Evolutionary conservation across 371 early-diverging fungal genomes (phyloP).

Genomic region (Coemansia sp.): DNA sequence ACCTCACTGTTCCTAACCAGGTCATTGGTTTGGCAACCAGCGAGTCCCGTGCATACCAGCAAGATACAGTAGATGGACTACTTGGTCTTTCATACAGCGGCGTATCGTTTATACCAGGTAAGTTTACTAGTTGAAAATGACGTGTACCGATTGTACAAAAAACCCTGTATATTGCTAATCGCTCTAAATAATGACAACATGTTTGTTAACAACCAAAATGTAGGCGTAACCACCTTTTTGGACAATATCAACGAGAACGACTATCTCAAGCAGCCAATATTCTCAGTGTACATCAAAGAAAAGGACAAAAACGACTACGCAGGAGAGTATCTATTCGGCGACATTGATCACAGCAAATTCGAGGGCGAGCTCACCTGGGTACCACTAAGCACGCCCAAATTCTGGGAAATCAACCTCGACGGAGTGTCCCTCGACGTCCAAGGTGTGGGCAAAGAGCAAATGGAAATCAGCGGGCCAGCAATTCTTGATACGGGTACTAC

Average conservation of each 20-base stretch:
- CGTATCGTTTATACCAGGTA: slow-evolving; percentile 37
- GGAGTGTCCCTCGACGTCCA: slow-evolving; percentile 22
- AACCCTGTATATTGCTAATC: not conserved
- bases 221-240: slow-evolving; percentile 48
- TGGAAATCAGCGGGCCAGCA: slow-evolving; percentile 43
- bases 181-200: not conserved
- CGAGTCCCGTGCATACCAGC: slow-evolving; percentile 54
- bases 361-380: slow-evolving; percentile 53
- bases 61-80: slow-evolving; percentile 55
- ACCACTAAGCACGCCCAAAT: slow-evolving; percentile 49
- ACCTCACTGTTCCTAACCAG: slow-evolving; percentile 53
- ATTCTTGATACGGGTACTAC: slow-evolving; percentile 69
- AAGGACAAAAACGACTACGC: slow-evolving; percentile 47
- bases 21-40: slow-evolving; percentile 57
- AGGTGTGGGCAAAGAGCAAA: slow-evolving; percentile 15
- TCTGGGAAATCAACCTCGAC: slow-evolving; percentile 54
- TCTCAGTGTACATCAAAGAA: slow-evolving; percentile 51
- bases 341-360: slow-evolving; percentile 45
- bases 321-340: slow-evolving; percentile 57
- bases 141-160: not conserved
- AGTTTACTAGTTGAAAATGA: not conserved
- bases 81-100: slow-evolving; percentile 56
- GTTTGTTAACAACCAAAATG: not conserved
- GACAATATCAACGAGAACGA: slow-evolving; percentile 38
- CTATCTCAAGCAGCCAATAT: slow-evolving; percentile 52